Base-by-base conservation (phyloP, 306 rosid species). In the Glycine soja region DNA sequence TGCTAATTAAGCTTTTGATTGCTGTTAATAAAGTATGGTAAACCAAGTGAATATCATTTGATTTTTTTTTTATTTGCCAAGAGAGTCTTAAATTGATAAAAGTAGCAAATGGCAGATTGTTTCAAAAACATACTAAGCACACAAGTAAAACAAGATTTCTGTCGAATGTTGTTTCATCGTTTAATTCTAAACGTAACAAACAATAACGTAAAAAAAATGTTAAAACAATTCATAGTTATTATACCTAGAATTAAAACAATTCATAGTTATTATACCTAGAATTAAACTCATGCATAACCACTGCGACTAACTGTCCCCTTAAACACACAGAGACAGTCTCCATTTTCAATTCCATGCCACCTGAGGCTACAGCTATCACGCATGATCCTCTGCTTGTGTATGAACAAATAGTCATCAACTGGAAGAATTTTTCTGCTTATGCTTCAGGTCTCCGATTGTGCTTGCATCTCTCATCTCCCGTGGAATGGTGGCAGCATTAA, bases 361-460 rank as follows among this genome's bases (percentile, higher is more conserved):
- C 87, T 70, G 46, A 92, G 94, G 81, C 97, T 95, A 74, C 90
- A 87, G 63, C 82, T 79, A 45, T 90, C 94, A 30, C 88, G 88
- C 99, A 93, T 95, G 78, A 93, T 95, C 82, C 99, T 90, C 79
- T 95, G 99, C 67, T 70, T 90, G 83, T 95, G 99, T 66, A 95
- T 89, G 69, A 95, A 93, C 89, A 95, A 68, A 63, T 95, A 95
- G 51, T 95, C 93, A 78, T 90, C 93, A 53, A 16, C 38, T 8
- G 97, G 97, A 53, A 95, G 80, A 76, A 88, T 43, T 70, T 88
- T 89, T 72, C 88, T 72, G 82, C 87, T 67, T 75, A 93, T 88
- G 87, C 88, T 92, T 89, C 45, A 95, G 73, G 53, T 90, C 98
- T 13, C 66, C 76, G 3, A 90, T 90, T 3, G 91, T 93, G 88